These are phyloP conservation scores for Serendipita sp. DNA, from an alignment of 1,284 basidiomycete species.

Conservation along the genomic window DNA sequence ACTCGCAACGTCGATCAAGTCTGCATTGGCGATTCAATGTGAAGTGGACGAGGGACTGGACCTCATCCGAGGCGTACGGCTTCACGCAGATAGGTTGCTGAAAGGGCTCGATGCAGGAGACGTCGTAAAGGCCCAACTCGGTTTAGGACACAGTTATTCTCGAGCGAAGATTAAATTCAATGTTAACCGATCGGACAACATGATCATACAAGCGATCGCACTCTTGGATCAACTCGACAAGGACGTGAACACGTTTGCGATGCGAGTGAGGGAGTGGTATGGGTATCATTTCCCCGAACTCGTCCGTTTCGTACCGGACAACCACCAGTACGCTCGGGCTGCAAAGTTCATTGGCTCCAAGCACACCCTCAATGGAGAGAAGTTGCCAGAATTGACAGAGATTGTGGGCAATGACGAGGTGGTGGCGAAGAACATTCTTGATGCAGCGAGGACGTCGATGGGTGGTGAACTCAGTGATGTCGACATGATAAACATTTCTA, in stretches of 20 bases:
- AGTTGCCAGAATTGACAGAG: slow-evolving; percentile 68
- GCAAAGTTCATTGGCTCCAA: slow-evolving; percentile 88
- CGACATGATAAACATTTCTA: slow-evolving; percentile 92
- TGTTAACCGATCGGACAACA: slow-evolving; percentile 98
- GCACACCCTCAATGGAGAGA: slow-evolving; percentile 59
- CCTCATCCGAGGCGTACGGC: slow-evolving; percentile 84
- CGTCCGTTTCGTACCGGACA: slow-evolving; percentile 86
- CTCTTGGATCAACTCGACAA: slow-evolving; percentile 98
- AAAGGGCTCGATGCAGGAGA: slow-evolving; percentile 82
- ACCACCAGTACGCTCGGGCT: slow-evolving; percentile 84
- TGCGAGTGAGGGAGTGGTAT: slow-evolving; percentile 99
- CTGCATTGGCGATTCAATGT: slow-evolving; percentile 65
- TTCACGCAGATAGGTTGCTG: slow-evolving; percentile 85
- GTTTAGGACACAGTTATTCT: slow-evolving; percentile 95
- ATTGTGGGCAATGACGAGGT: slow-evolving; percentile 80
- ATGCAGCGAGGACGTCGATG: slow-evolving; percentile 91
- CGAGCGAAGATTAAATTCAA: slow-evolving; percentile 99
- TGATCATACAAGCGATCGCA: slow-evolving; percentile 99
- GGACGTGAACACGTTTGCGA: slow-evolving; percentile 97
- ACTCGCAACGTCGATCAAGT: slow-evolving; percentile 72
- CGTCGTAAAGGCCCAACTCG: slow-evolving; percentile 86
- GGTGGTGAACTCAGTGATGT: slow-evolving; percentile 85
- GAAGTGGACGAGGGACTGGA: slow-evolving; percentile 83
- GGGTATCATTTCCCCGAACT: slow-evolving; percentile 99
- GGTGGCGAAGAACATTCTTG: slow-evolving; percentile 85